phyloP scores from a whole-genome alignment of 2,329 filamentous ascomycete species.

The Fusarium annulatum region DNA sequence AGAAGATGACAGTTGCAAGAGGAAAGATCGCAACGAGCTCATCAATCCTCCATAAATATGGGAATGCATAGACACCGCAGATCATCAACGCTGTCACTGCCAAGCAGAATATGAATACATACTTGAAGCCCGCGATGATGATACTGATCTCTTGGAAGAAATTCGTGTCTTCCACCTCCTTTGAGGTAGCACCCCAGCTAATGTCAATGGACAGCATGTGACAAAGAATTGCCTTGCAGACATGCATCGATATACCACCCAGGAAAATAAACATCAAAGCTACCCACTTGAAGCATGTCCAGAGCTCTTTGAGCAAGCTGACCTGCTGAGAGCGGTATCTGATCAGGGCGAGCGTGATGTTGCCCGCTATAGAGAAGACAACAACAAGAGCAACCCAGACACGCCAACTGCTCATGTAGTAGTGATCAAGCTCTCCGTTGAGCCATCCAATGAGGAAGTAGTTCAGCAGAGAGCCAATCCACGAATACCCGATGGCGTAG shows the following conservation, averaged over 20 bases:
- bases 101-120: background rate
- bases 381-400: slow-evolving; percentile 62
- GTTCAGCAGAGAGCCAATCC: slow-evolving; percentile 71
- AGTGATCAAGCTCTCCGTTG: slow-evolving; percentile 72
- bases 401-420: slow-evolving; percentile 73
- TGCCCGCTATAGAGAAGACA: slow-evolving; percentile 33
- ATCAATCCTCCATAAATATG: background rate
- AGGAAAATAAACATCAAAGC: slow-evolving; percentile 41
- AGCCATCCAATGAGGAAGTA: slow-evolving; percentile 78
- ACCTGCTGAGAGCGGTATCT: slow-evolving; percentile 3
- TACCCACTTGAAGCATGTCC: slow-evolving; percentile 37
- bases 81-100: background rate
- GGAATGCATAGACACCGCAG: accelerated
- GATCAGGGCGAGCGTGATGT: slow-evolving; percentile 26
- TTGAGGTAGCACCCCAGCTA: slow-evolving; percentile 21
- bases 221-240: slow-evolving; percentile 35
- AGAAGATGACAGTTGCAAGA: background rate
- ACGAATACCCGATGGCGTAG: slow-evolving; percentile 70
- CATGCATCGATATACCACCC: slow-evolving; percentile 41
- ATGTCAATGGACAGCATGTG: slow-evolving; percentile 41
- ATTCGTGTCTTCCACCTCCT: background rate
- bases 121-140: background rate
- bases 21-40: background rate
- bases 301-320: slow-evolving; percentile 26
- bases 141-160: background rate